A percentile compares a stretch with the other conserved stretches of the same genome.
These are phyloP conservation scores for Flaveria linearis DNA, from an alignment of 129 eudicot species.

Conservation along the genomic window DNA sequence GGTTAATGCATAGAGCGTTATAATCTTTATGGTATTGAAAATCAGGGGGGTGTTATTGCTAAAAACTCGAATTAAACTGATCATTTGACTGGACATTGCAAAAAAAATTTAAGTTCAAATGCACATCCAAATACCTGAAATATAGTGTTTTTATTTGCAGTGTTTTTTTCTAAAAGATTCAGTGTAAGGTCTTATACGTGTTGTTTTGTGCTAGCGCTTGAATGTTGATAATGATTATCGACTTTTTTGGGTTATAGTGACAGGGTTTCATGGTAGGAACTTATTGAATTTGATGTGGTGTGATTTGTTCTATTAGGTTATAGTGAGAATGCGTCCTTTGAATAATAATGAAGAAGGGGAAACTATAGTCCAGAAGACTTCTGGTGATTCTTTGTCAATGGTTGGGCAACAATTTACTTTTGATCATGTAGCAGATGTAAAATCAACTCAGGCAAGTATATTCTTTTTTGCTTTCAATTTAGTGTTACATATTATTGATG, in stretches of 20 bases:
- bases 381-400: conserved; percentile 68
- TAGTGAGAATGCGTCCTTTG: conserved; percentile 84
- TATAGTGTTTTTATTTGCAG: neutral
- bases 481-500: neutral
- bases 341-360: conserved; percentile 73
- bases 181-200: neutral
- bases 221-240: too few relatives aligned
- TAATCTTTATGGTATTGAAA: neutral
- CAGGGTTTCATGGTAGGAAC: neutral
- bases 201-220: too few relatives aligned
- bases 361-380: conserved; percentile 56
- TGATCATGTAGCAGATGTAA: conserved; percentile 76
- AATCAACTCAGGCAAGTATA: conserved; percentile 71
- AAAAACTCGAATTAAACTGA: neutral
- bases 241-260: neutral
- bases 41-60: neutral
- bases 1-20: neutral
- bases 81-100: neutral
- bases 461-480: neutral
- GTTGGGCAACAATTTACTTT: conserved; percentile 75
- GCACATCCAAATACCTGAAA: neutral
- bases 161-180: neutral
- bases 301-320: conserved; percentile 46
- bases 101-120: neutral
- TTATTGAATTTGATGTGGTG: neutral